phyloP scores from a whole-genome alignment of 257 asterid species.

The Plantago elongata region DNA sequence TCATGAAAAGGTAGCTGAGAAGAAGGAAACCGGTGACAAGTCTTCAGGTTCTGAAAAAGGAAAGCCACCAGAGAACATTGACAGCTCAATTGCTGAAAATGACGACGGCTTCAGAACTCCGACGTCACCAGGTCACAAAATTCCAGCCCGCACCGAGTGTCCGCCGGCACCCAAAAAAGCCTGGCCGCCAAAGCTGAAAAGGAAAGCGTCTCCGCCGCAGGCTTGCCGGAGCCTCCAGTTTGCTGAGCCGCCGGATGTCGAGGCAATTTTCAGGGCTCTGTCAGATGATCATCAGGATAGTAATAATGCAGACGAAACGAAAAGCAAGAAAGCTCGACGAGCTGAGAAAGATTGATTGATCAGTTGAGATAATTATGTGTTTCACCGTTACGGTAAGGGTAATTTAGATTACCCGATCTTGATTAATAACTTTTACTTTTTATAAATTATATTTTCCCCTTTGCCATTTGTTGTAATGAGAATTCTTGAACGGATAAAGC shows the following conservation, averaged over 20 bases:
- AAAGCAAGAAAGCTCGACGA: slow-evolving; percentile 37
- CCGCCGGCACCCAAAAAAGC: slow-evolving; percentile 67
- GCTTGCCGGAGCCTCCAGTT: slow-evolving; percentile 23
- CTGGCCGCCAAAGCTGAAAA: slow-evolving; percentile 27
- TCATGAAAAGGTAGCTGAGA: slow-evolving; percentile 1
- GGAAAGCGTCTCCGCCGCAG: slow-evolving; percentile 29
- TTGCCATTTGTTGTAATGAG: slow-evolving; percentile 9
- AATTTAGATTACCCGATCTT: slow-evolving; percentile 14
- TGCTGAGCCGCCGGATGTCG: slow-evolving; percentile 33
- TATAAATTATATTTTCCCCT: not conserved
- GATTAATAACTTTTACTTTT: not conserved
- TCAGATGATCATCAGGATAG: slow-evolving; percentile 9
- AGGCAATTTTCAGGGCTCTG: slow-evolving; percentile 27
- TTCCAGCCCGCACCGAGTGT: slow-evolving; percentile 44
- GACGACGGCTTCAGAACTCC: slow-evolving; percentile 67
- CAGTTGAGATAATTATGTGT: not conserved
- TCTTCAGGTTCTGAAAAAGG: slow-evolving; percentile 8
- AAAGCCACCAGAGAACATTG: not conserved
- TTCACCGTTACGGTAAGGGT: slow-evolving; percentile 10
- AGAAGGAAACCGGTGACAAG: not conserved
- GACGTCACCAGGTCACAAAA: slow-evolving; percentile 46
- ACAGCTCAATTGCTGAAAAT: slow-evolving; percentile 19
- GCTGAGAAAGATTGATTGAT: slow-evolving; percentile 25
- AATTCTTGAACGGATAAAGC: not conserved
- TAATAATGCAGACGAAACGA: slow-evolving; percentile 10